phyloP scores from a whole-genome alignment of 345 rosid species.

The Salix koriyanagi region DNA sequence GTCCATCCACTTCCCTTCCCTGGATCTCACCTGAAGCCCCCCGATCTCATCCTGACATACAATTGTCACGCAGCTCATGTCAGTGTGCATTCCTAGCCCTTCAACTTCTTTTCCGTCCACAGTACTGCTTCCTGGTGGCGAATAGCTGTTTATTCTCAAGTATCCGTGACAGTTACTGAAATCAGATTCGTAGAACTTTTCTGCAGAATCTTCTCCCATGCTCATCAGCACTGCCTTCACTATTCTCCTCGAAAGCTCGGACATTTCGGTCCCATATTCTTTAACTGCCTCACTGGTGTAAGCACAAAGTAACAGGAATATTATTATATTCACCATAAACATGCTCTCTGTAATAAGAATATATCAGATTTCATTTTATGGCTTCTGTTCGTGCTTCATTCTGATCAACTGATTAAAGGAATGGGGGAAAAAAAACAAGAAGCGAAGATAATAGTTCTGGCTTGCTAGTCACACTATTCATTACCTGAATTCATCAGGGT shows the following conservation, averaged over 20 bases:
- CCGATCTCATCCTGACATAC: constrained; percentile 36
- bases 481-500: constrained; percentile 34
- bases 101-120: constrained; percentile 20
- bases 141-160: constrained; percentile 36
- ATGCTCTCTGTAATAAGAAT: neutral
- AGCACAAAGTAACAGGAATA: neutral
- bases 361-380: neutral
- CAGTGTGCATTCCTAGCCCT: constrained; percentile 48
- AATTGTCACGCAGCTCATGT: constrained; percentile 43
- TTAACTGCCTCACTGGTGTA: constrained; percentile 14
- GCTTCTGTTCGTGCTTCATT: neutral
- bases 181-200: constrained; percentile 22
- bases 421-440: neutral
- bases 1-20: constrained; percentile 41
- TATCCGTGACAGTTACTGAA: constrained; percentile 42
- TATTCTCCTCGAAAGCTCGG: constrained; percentile 27
- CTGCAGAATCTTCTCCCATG: constrained; percentile 23
- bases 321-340: too few relatives aligned
- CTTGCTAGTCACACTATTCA: neutral
- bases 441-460: neutral
- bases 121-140: constrained; percentile 3
- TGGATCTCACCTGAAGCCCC: constrained; percentile 37
- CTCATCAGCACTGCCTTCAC: constrained; percentile 21
- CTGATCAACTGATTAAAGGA: too few relatives aligned
- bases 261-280: constrained; percentile 38